Evolutionary conservation across 1,139 yeast genomes (phyloP).

Genomic region (Suhomyces yuchorum): DNA sequence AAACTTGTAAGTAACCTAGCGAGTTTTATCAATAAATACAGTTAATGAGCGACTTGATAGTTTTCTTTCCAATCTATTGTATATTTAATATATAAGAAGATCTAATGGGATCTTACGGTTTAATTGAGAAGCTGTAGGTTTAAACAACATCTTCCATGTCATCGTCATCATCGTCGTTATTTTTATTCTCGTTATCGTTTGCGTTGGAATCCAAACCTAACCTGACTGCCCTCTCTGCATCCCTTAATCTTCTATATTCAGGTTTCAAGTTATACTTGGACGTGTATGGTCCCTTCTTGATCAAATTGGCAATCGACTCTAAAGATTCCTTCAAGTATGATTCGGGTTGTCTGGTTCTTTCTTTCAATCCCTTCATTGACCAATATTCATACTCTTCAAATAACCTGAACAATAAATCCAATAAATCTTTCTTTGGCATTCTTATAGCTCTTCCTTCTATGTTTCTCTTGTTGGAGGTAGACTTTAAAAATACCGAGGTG

Average conservation of each 20-base stretch:
- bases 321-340: conserved; percentile 86
- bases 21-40: conserved; percentile 8
- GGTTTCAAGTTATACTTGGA: conserved; percentile 87
- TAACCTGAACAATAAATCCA: conserved; percentile 82
- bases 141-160: conserved; percentile 49
- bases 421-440: conserved; percentile 88
- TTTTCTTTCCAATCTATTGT: conserved; percentile 16
- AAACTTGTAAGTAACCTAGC: conserved; percentile 49
- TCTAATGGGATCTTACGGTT: conserved; percentile 15
- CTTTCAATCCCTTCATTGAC: conserved; percentile 93
- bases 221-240: conserved; percentile 71
- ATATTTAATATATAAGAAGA: conserved; percentile 18
- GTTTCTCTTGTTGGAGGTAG: conserved; percentile 39
- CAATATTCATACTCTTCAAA: conserved; percentile 96
- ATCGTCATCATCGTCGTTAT: conserved; percentile 47
- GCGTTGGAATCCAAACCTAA: conserved; percentile 48
- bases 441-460: conserved; percentile 89
- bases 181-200: conserved; percentile 48
- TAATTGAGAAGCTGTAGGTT: conserved; percentile 8
- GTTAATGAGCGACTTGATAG: conserved; percentile 13
- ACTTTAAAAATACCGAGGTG: conserved; percentile 60
- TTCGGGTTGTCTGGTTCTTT: conserved; percentile 95
- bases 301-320: conserved; percentile 85
- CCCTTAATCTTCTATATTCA: conserved; percentile 81
- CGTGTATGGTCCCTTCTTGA: conserved; percentile 95